Evolutionary conservation across 2,329 filamentous ascomycete species (phyloP).

Genomic region (Cladosporium halotolerans): DNA sequence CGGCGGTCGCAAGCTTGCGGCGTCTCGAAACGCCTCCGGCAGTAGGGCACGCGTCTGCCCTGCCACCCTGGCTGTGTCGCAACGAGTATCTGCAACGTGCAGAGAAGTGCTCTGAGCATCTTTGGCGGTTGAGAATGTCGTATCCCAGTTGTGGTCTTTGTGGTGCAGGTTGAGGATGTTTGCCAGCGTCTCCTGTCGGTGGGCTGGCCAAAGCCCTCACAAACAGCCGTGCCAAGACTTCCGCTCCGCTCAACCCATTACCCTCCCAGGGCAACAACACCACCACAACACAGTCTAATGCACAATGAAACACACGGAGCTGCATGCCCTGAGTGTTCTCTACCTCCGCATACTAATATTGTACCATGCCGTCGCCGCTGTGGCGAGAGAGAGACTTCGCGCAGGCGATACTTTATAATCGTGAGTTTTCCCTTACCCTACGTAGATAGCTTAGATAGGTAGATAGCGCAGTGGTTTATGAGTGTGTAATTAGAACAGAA

Average conservation of each 20-base stretch:
- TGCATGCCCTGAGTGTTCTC: slow-evolving; percentile 7
- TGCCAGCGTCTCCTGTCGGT: no score
- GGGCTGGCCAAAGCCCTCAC: not conserved
- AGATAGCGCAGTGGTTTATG: not conserved
- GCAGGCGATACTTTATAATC: slow-evolving; percentile 5
- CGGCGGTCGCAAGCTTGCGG: no score
- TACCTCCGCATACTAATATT: slow-evolving; percentile 5
- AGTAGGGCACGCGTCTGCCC: no score
- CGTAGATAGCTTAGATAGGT: no score
- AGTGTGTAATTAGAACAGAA: not conserved
- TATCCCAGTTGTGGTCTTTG: no score
- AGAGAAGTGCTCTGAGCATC: no score
- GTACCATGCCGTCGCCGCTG: slow-evolving; percentile 6
- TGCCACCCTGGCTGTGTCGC: no score
- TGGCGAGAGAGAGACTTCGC: slow-evolving; percentile 1
- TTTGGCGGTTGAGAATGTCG: no score
- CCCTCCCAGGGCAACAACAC: slow-evolving; percentile 11
- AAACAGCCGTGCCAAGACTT: slow-evolving; percentile 5
- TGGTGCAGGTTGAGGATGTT: no score
- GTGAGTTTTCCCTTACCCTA: no score
- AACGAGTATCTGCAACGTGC: no score
- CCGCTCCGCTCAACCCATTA: not conserved
- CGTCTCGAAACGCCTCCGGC: no score
- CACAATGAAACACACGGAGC: slow-evolving; percentile 8
- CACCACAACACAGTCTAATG: slow-evolving; percentile 5